A percentile compares a stretch with the other conserved stretches of the same genome.
Evolutionary conservation across 768 basidiomycete species (phyloP).

Genomic region (Dendrothele bispora): DNA sequence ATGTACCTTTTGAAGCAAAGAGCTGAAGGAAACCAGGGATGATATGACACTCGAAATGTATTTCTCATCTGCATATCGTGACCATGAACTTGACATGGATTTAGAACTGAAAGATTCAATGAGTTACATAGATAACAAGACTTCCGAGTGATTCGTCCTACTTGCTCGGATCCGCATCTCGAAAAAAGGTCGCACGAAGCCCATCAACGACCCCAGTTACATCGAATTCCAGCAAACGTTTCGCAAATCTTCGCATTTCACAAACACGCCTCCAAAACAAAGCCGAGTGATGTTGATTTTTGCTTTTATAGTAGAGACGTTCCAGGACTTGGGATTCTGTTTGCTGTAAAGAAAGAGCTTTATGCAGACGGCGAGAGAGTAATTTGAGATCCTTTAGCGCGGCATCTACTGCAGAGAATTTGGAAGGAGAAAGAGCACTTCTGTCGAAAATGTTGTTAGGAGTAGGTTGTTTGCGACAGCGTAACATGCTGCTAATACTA

Average conservation of each 20-base stretch:
- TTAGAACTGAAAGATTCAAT: constrained; percentile 39
- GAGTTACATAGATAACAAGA: not conserved
- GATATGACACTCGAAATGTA: constrained; percentile 33
- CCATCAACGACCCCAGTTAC: constrained; percentile 31
- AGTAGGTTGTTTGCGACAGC: too few species aligned
- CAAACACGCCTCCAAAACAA: constrained; percentile 69
- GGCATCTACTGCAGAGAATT: too few species aligned
- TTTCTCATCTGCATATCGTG: constrained; percentile 46
- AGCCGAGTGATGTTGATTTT: constrained; percentile 72
- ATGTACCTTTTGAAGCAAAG: constrained; percentile 50
- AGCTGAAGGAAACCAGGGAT: constrained; percentile 33
- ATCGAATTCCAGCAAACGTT: constrained; percentile 32
- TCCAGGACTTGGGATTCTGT: constrained; percentile 63
- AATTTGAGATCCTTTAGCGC: constrained; percentile 61
- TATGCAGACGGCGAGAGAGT: constrained; percentile 51
- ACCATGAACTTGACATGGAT: constrained; percentile 63
- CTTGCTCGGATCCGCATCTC: constrained; percentile 33
- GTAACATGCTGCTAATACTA: too few species aligned
- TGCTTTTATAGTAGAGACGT: constrained; percentile 74
- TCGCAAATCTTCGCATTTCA: constrained; percentile 59
- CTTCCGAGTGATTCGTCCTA: constrained; percentile 21
- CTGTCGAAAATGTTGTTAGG: too few species aligned
- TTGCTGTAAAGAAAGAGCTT: constrained; percentile 37
- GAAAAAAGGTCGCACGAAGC: constrained; percentile 56
- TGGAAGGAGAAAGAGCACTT: too few species aligned